phyloP scores from a whole-genome alignment of 768 basidiomycete species.

The Sarcomyxa edulis region DNA sequence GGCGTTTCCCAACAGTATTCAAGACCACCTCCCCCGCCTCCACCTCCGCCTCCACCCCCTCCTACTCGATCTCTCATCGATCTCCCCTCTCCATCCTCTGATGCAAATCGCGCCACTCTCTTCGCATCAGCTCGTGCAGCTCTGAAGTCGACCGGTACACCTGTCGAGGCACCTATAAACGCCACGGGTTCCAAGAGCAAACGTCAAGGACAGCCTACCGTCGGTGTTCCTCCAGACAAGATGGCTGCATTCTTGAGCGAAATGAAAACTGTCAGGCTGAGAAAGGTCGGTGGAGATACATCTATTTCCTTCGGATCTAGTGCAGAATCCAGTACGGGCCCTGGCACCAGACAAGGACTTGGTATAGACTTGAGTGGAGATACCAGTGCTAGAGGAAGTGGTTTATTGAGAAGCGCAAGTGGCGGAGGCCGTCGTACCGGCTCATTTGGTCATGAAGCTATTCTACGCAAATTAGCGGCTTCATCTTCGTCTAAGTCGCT shows the following conservation, averaged over 20 bases:
- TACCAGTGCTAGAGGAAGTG: too few species aligned
- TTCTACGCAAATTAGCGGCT: background rate
- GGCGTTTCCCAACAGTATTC: constrained; percentile 11
- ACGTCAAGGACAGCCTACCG: constrained; percentile 56
- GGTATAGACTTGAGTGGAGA: too few species aligned
- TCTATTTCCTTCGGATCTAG: too few species aligned
- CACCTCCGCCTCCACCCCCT: constrained; percentile 33
- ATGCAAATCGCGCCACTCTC: constrained; percentile 27
- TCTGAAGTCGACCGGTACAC: constrained; percentile 50
- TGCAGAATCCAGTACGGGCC: too few species aligned
- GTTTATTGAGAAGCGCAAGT: constrained; percentile 1
- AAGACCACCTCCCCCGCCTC: constrained; percentile 30
- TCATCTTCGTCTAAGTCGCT: background rate
- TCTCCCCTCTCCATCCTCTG: constrained; percentile 25
- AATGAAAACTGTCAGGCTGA: constrained; percentile 69
- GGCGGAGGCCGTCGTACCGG: background rate
- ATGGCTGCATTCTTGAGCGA: constrained; percentile 80
- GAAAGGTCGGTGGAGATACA: constrained; percentile 41
- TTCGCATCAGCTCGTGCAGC: constrained; percentile 63
- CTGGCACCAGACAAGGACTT: too few species aligned
- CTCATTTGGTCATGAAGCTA: background rate
- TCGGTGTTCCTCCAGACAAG: constrained; percentile 74
- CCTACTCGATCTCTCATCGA: constrained; percentile 31
- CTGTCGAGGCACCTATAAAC: constrained; percentile 68
- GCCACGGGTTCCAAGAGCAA: constrained; percentile 23